A percentile compares a stretch with the other conserved stretches of the same genome.
Conservation (phyloP, 2,329 filamentous ascomycete species). For the Arthrinium puccinioides region DNA sequence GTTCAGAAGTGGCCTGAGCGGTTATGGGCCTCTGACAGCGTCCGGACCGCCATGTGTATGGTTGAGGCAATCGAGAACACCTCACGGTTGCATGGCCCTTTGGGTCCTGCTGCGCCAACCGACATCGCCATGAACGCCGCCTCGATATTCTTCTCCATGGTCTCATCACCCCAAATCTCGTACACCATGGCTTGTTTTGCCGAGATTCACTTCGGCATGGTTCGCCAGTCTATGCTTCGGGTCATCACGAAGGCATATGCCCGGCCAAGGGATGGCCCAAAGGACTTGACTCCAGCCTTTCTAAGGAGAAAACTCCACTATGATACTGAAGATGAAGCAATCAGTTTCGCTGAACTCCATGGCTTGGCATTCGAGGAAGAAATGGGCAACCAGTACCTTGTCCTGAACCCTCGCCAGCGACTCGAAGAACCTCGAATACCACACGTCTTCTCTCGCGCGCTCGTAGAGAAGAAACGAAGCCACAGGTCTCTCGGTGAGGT, state of each 20-base stretch:
- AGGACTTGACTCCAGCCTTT: conserved; percentile 50
- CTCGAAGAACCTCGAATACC: conserved; percentile 42
- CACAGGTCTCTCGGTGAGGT: conserved; percentile 42
- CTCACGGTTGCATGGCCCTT: conserved; percentile 47
- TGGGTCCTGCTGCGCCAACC: conserved; percentile 40
- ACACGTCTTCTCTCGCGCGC: conserved; percentile 45
- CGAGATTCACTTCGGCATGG: conserved; percentile 57
- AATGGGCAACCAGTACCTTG: conserved; percentile 29
- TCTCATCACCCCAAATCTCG: conserved; percentile 48
- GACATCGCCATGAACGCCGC: conserved; percentile 42
- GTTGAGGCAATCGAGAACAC: conserved; percentile 54
- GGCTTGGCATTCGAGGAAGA: conserved; percentile 43
- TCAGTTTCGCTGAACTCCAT: conserved; percentile 55
- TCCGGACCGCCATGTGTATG: conserved; percentile 55
- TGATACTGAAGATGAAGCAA: conserved; percentile 59
- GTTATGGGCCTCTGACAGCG: conserved; percentile 48
- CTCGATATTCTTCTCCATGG: conserved; percentile 51
- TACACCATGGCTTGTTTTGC: conserved; percentile 66
- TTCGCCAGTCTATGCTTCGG: conserved; percentile 51
- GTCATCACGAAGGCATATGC: conserved; percentile 48
- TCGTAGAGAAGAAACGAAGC: conserved; percentile 56
- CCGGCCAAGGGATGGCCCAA: conserved; percentile 48
- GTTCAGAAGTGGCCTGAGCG: conserved; percentile 48
- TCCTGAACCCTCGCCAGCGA: conserved; percentile 34
- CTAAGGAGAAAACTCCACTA: conserved; percentile 57